phyloP scores from a whole-genome alignment of 2,329 filamentous ascomycete species.

The Talaromyces sp. region DNA sequence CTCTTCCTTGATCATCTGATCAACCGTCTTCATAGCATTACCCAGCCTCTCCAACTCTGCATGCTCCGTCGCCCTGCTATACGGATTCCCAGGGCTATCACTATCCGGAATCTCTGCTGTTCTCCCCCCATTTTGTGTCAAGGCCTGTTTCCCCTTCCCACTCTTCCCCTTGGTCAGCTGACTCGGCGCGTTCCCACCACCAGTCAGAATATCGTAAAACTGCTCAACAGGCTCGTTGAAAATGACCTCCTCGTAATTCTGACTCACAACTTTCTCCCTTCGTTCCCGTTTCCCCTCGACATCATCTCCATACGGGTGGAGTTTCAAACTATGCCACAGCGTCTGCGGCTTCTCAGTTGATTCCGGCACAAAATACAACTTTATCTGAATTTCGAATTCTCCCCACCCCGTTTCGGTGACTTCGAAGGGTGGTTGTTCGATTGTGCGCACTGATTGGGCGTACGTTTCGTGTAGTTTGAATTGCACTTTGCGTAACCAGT shows the following conservation, averaged over 20 bases:
- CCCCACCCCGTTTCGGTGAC: constrained; percentile 95
- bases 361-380: constrained; percentile 87
- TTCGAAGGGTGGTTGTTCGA: constrained; percentile 78
- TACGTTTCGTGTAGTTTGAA: constrained; percentile 99
- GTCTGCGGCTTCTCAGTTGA: constrained; percentile 91
- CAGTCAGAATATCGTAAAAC: constrained; percentile 83
- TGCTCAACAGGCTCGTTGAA: constrained; percentile 96
- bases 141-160: constrained; percentile 52
- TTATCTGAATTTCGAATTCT: constrained; percentile 94
- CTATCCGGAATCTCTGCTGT: constrained; percentile 72
- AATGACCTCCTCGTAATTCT: constrained; percentile 88
- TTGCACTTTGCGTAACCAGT: constrained; percentile 95
- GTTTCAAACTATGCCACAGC: constrained; percentile 85
- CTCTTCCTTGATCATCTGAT: constrained; percentile 63
- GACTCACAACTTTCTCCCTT: constrained; percentile 66
- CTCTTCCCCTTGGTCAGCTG: constrained; percentile 57
- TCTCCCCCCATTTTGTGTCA: constrained; percentile 53
- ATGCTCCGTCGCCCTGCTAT: constrained; percentile 68
- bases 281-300: constrained; percentile 71
- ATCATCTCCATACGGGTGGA: constrained; percentile 82
- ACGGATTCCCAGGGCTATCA: constrained; percentile 67
- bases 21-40: constrained; percentile 59
- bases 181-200: constrained; percentile 53
- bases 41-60: constrained; percentile 65
- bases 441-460: constrained; percentile 80